Evolutionary conservation across 139 green algal genomes (phyloP).

Genomic region (Auxenochlorella protothecoides): DNA sequence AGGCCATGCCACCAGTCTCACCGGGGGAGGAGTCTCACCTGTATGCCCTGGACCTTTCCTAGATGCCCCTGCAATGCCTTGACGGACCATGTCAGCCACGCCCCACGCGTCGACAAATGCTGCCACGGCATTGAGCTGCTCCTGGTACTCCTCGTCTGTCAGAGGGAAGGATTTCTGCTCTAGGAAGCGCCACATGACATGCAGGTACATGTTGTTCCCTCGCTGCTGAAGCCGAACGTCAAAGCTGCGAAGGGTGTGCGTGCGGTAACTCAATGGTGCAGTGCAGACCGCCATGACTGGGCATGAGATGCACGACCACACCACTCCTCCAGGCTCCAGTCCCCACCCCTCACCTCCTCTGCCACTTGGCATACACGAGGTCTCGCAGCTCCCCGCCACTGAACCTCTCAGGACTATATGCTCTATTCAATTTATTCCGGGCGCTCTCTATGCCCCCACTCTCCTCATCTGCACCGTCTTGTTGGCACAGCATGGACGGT

Average conservation of each 20-base stretch:
- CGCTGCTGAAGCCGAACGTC: conserved; percentile 9
- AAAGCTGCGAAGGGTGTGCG: not conserved
- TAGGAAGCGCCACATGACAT: conserved; percentile 45
- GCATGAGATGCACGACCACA: too few species aligned
- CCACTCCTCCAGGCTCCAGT: too few species aligned
- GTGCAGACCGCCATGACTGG: too few species aligned
- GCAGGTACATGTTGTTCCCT: conserved; percentile 14
- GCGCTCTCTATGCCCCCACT: too few species aligned
- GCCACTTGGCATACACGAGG: conserved; percentile 18
- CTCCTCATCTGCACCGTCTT: too few species aligned
- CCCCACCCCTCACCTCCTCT: not conserved
- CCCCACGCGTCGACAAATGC: conserved; percentile 35
- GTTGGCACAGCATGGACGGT: too few species aligned
- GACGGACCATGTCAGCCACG: conserved; percentile 18
- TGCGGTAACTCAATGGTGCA: too few species aligned
- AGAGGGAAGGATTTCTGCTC: conserved; percentile 40
- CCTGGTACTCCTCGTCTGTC: conserved; percentile 38
- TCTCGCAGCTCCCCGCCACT: conserved; percentile 9
- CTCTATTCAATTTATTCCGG: too few species aligned
- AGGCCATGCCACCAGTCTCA: too few species aligned
- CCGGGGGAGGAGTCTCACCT: too few species aligned
- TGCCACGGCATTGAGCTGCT: conserved; percentile 42
- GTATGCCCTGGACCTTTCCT: too few species aligned
- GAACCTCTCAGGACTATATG: too few species aligned
- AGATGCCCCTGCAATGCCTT: conserved; percentile 14